Conservation (phyloP, 345 rosid genomes). For the Gossypium thurberi region DNA sequence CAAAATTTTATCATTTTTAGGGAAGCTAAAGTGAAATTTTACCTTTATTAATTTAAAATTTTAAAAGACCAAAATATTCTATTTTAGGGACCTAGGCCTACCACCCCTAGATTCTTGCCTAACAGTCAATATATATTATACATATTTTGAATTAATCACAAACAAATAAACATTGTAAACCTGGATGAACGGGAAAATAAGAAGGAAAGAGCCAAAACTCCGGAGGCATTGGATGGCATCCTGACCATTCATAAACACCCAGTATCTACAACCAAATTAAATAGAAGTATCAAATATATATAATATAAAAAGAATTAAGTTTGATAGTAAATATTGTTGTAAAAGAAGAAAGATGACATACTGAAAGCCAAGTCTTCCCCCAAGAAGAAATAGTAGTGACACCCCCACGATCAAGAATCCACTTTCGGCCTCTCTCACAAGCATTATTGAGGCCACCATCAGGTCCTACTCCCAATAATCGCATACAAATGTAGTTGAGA, state of each 20-base stretch:
- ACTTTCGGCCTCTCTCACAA: constrained; percentile 2
- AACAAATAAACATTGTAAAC: constrained; percentile 9
- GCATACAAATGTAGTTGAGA: constrained; percentile 42
- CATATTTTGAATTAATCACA: neutral
- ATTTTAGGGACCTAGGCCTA: rapidly evolving
- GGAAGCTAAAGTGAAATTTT: rapidly evolving
- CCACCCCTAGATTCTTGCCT: too few species aligned
- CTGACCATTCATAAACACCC: constrained; percentile 42
- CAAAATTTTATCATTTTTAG: too few species aligned
- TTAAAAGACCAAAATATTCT: too few species aligned
- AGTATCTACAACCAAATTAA: constrained; percentile 6
- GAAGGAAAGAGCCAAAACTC: constrained; percentile 64
- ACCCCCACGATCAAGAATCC: constrained; percentile 6
- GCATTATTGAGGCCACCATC: constrained; percentile 15
- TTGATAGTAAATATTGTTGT: too few species aligned
- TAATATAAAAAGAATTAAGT: too few species aligned
- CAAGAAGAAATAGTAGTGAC: neutral
- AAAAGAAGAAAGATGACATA: neutral
- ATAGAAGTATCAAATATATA: neutral
- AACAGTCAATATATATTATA: too few species aligned
- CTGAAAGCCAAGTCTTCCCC: constrained; percentile 11
- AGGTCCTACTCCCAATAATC: constrained; percentile 39
- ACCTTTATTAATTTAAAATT: too few species aligned
- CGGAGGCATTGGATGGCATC: constrained; percentile 63
- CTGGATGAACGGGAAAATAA: constrained; percentile 44